These are phyloP conservation scores for Vaccinium macrocarpon DNA, from an alignment of 148 eudicot species.

Conservation along the genomic window DNA sequence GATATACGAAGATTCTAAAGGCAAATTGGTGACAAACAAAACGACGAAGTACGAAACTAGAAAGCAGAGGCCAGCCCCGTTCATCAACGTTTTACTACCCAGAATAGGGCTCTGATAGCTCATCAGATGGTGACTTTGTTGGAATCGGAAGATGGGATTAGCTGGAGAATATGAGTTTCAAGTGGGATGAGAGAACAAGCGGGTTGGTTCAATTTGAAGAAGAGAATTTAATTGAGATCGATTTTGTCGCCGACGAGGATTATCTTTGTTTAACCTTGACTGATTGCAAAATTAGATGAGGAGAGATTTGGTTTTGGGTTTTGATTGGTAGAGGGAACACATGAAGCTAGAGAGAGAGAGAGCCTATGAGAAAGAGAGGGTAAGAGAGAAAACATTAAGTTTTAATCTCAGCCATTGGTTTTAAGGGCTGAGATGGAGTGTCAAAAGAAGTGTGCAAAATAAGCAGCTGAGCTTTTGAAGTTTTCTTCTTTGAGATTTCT, in stretches of 20 bases:
- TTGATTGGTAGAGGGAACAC: neutral
- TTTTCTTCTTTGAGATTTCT: too few relatives aligned
- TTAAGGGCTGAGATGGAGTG: too few relatives aligned
- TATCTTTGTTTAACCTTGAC: neutral
- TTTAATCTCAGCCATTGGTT: too few relatives aligned
- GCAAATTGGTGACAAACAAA: constrained; percentile 36
- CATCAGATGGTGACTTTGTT: constrained; percentile 43
- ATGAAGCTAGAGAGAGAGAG: too few relatives aligned
- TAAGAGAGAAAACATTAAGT: too few relatives aligned
- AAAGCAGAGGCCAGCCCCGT: constrained; percentile 1
- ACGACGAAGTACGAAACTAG: constrained; percentile 13
- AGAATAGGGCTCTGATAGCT: constrained; percentile 46
- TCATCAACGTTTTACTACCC: constrained; percentile 56
- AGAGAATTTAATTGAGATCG: constrained; percentile 77
- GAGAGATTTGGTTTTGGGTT: neutral
- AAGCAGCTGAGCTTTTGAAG: too few relatives aligned
- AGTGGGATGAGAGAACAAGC: constrained; percentile 35
- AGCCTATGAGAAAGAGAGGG: too few relatives aligned
- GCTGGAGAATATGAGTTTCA: constrained; percentile 24
- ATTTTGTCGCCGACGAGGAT: constrained; percentile 40
- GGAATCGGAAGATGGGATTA: constrained; percentile 26
- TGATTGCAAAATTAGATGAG: neutral
- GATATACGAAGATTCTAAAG: constrained; percentile 63
- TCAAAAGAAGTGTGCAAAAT: too few relatives aligned
- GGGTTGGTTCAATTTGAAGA: constrained; percentile 39